These are phyloP conservation scores for Aspergillus sp. DNA, from an alignment of 2,329 filamentous ascomycete genomes.

Conservation along the genomic window DNA sequence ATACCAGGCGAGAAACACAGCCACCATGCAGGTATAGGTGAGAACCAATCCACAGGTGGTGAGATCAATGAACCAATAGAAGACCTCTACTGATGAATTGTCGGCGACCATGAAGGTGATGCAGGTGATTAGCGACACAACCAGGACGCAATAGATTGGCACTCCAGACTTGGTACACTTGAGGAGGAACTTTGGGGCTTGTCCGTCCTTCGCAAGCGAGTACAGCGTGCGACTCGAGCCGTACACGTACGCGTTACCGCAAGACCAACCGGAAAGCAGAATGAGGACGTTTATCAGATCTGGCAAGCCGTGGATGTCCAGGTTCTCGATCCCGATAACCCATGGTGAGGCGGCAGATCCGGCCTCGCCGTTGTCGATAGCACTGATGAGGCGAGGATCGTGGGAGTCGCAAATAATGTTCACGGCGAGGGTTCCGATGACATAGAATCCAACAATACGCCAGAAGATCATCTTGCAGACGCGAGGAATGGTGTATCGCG, in stretches of 20 bases:
- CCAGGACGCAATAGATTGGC: conserved; percentile 69
- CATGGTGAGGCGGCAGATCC: conserved; percentile 72
- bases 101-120: conserved; percentile 73
- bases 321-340: conserved; percentile 72
- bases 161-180: conserved; percentile 66
- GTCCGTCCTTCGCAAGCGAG: conserved; percentile 50
- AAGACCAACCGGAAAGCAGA: conserved; percentile 71
- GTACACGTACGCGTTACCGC: conserved; percentile 69
- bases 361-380: conserved; percentile 59
- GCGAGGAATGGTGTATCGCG: conserved; percentile 69
- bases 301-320: conserved; percentile 68
- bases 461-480: conserved; percentile 78
- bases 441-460: conserved; percentile 74
- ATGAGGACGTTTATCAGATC: conserved; percentile 76
- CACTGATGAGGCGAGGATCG: conserved; percentile 62
- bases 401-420: conserved; percentile 71
- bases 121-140: conserved; percentile 68
- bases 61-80: conserved; percentile 72
- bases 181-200: conserved; percentile 60
- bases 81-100: conserved; percentile 64
- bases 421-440: conserved; percentile 71
- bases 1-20: conserved; percentile 73
- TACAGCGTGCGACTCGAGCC: conserved; percentile 57
- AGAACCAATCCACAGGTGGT: conserved; percentile 39
- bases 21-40: conserved; percentile 66